Evolutionary conservation across 345 rosid genomes (phyloP), one percentile per base, ranked within the genome.

Genomic region (Pelargonium nanum): DNA sequence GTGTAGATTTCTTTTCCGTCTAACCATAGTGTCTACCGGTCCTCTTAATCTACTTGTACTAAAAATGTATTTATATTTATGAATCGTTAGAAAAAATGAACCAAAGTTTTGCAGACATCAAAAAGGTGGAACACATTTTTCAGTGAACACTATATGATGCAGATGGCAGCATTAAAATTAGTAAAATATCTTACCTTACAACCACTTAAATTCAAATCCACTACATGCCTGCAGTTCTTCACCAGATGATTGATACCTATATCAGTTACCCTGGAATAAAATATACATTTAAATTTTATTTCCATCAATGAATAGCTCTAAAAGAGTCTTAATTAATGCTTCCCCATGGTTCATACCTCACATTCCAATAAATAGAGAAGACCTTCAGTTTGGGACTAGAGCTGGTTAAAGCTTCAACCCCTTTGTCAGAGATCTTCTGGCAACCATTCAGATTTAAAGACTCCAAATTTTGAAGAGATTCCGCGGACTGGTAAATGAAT

Each of bases 361-460:
- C 93, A 57, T 92, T 92, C 96, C 96, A 92, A 74, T 92, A 92
- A 28, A 88, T 77, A 66, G 96, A 88, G 28, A 92, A 77, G 57
- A 76, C 72, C 80, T 86, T 92, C 53, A 92, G 72, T 48, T 74
- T 82, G 1, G 86, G 83, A 70, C 89, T 85, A 63, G 69, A 55
- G 68, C 83, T 74, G 61, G 86, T 72, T 72, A 92, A 66, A 55
- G 80, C 81, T 71, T 83, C 91, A 51, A 88, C 73, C 66, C 95
- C 98, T 16, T 64, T 78, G 81, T 92, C 98, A 4, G 95, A 83
- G 58, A 88, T 83, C 86, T 92, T 92, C 74, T 88, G 98, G 81
- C 98, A 92, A 34, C 84, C 95, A 66, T 92, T 92, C 68, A 92
- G 77, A 69, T 92, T 92, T 69, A 92, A 77, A 58, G 75, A 76